Conservation (phyloP, 1,284 basidiomycete genomes). For the Veloporphyrellus conicus region DNA sequence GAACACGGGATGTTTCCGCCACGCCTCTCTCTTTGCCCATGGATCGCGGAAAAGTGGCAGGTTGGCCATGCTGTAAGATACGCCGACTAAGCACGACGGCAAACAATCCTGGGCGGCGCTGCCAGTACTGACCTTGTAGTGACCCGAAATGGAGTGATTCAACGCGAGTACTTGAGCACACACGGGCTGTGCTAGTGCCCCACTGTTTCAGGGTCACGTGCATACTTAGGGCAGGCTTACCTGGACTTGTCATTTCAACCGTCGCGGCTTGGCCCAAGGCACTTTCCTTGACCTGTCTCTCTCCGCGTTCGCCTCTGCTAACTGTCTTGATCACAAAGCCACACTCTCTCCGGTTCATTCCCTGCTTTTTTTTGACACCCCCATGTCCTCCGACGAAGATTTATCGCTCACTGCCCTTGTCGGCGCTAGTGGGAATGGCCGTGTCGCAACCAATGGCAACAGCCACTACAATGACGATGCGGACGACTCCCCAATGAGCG, state of each 20-base stretch:
- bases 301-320: conserved; percentile 18
- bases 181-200: too few species aligned
- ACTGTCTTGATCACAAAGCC: conserved; percentile 1
- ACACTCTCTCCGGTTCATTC: background rate
- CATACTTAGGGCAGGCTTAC: conserved; percentile 55
- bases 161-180: too few species aligned
- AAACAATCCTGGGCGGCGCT: background rate
- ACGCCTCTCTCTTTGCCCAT: conserved; percentile 91
- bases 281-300: conserved; percentile 20
- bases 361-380: conserved; percentile 24
- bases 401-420: conserved; percentile 51
- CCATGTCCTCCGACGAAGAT: conserved; percentile 65
- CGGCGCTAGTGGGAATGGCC: conserved; percentile 35
- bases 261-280: conserved; percentile 22
- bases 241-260: conserved; percentile 45
- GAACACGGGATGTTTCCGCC: conserved; percentile 88
- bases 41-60: conserved; percentile 83
- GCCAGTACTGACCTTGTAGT: conserved; percentile 24
- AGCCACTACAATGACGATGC: conserved; percentile 36
- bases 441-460: conserved; percentile 45
- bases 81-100: conserved; percentile 9
- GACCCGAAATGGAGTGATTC: conserved; percentile 12
- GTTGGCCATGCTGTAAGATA: conserved; percentile 46
- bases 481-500: conserved; percentile 54
- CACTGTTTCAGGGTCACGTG: conserved; percentile 24